phyloP scores from a whole-genome alignment of 805 yeast species.

The Metschnikowia shivogae region DNA sequence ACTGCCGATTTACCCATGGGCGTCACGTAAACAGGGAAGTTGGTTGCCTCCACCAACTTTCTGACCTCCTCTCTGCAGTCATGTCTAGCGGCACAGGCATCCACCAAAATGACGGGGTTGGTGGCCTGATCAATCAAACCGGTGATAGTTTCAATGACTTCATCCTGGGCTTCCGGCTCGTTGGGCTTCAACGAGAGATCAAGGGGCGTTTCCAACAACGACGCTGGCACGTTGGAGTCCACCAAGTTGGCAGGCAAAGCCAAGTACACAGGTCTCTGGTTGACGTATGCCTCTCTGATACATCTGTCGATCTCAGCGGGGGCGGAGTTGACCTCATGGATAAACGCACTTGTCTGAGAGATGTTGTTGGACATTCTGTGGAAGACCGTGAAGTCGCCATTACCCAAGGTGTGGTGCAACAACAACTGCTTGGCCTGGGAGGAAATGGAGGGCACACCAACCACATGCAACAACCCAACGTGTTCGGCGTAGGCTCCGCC shows the following conservation, averaged over 20 bases:
- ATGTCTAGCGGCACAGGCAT: constrained; percentile 85
- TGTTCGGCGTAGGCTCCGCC: constrained; percentile 90
- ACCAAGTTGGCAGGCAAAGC: constrained; percentile 81
- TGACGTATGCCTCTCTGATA: constrained; percentile 63
- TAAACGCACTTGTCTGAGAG: constrained; percentile 59
- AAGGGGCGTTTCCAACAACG: constrained; percentile 58
- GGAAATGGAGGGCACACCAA: constrained; percentile 77
- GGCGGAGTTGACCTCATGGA: constrained; percentile 62
- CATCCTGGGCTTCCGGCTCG: constrained; percentile 58
- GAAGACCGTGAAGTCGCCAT: constrained; percentile 77
- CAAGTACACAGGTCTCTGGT: constrained; percentile 78
- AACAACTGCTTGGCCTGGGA: constrained; percentile 69
- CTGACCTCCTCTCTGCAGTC: constrained; percentile 59
- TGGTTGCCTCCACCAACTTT: constrained; percentile 58
- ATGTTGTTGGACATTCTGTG: constrained; percentile 73
- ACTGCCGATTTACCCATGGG: constrained; percentile 88
- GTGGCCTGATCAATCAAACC: constrained; percentile 52
- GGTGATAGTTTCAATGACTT: constrained; percentile 51
- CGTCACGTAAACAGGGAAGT: constrained; percentile 79
- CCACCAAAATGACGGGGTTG: constrained; percentile 74
- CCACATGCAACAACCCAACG: constrained; percentile 79
- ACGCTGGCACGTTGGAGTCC: constrained; percentile 56
- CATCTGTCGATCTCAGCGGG: constrained; percentile 70
- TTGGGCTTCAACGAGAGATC: constrained; percentile 56
- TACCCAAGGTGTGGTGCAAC: constrained; percentile 80